Evolutionary conservation across 2,329 filamentous ascomycete species (phyloP).

Genomic region (Rhexocercosporidium sp.): DNA sequence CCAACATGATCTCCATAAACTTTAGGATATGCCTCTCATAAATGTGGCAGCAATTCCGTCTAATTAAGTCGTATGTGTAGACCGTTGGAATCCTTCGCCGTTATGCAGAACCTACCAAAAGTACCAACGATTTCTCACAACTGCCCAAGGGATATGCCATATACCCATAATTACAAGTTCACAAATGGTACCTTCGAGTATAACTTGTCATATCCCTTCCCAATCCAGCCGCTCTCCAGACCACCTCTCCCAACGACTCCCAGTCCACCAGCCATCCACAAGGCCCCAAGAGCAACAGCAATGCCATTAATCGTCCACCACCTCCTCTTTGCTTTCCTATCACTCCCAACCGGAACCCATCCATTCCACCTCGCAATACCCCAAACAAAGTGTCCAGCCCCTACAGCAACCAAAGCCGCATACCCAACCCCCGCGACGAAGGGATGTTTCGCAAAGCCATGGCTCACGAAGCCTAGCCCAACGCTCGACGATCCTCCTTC

Average conservation of each 20-base stretch:
- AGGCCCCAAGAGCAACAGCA: conserved; percentile 58
- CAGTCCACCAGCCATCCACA: conserved; percentile 86
- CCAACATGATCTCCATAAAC: no score
- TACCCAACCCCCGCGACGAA: conserved; percentile 72
- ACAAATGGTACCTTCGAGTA: conserved; percentile 59
- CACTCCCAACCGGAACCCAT: conserved; percentile 59
- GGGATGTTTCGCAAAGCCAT: conserved; percentile 80
- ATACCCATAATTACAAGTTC: conserved; percentile 47
- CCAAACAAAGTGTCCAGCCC: conserved; percentile 81
- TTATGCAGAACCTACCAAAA: not conserved
- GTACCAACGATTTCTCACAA: not conserved
- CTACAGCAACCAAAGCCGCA: conserved; percentile 66
- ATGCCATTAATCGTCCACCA: conserved; percentile 76
- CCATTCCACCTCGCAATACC: conserved; percentile 84
- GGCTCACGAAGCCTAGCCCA: conserved; percentile 80
- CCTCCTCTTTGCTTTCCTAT: conserved; percentile 63
- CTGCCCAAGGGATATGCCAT: not conserved
- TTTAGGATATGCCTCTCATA: no score
- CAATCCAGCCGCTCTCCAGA: conserved; percentile 76
- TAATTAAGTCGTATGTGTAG: no score
- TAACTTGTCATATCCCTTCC: conserved; percentile 70
- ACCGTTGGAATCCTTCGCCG: not conserved
- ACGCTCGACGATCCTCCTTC: conserved; percentile 89
- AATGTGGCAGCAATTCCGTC: no score
- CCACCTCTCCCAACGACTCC: conserved; percentile 79